Evolutionary conservation across 2,329 filamentous ascomycete genomes (phyloP).

Genomic region (Chrysoporthe puriensis): DNA sequence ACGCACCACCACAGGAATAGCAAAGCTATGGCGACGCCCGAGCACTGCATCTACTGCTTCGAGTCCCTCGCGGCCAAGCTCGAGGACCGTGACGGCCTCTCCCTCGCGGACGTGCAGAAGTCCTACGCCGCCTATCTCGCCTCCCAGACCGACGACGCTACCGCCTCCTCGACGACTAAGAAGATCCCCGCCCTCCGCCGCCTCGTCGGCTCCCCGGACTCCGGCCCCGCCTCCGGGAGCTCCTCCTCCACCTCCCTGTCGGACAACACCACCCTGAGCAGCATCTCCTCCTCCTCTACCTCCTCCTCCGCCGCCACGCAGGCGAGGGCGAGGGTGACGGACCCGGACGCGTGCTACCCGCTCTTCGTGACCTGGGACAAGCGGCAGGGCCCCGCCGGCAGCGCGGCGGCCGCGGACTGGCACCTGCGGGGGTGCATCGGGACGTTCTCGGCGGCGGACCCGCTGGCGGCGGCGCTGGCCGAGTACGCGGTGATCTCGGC

Average conservation of each 20-base stretch:
- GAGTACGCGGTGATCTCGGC: slow-evolving; percentile 84
- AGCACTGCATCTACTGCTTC: slow-evolving; percentile 93
- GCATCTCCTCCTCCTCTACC: slow-evolving; percentile 37
- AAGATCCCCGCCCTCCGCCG: slow-evolving; percentile 48
- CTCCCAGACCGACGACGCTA: slow-evolving; percentile 32
- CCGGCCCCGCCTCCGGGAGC: slow-evolving; percentile 40
- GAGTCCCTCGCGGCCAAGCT: slow-evolving; percentile 80
- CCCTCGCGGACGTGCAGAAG: slow-evolving; percentile 69
- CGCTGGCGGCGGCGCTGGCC: slow-evolving; percentile 72
- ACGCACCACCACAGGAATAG: background rate
- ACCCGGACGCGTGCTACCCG: slow-evolving; percentile 59
- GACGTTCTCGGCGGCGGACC: slow-evolving; percentile 76
- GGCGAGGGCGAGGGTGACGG: slow-evolving; percentile 33
- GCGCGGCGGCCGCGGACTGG: slow-evolving; percentile 49
- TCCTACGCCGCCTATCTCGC: slow-evolving; percentile 57
- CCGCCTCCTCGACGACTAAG: slow-evolving; percentile 34
- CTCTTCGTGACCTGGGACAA: slow-evolving; percentile 97
- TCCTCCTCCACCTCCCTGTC: slow-evolving; percentile 37
- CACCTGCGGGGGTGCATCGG: slow-evolving; percentile 92
- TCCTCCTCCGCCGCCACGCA: slow-evolving; percentile 34
- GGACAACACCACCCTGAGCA: slow-evolving; percentile 39
- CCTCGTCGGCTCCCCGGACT: slow-evolving; percentile 38
- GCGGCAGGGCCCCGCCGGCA: slow-evolving; percentile 45
- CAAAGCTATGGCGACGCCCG: slow-evolving; percentile 73
- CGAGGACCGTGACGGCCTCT: slow-evolving; percentile 67